Evolutionary conservation across 371 early-diverging fungal species (phyloP), one percentile per base, ranked within the genome.

Genomic region (Mortierella sp.): DNA sequence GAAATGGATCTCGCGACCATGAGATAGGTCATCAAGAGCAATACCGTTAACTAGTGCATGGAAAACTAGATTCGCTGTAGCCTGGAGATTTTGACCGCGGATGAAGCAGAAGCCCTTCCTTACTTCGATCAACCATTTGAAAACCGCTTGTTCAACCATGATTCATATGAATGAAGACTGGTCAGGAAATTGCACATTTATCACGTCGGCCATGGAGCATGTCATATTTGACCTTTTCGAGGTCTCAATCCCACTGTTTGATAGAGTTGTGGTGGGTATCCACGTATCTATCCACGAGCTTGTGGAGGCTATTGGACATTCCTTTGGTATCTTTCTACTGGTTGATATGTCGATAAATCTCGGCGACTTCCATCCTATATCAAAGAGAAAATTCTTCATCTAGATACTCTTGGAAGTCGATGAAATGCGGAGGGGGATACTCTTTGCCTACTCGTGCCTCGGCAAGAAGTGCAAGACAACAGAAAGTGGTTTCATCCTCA

Each of bases 131-230:
- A 37, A 37, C 37, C 37, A 37, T 37, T 37, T 37, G 37, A 37
- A 37, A 37, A 37, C n/a, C n/a, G n/a, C n/a, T n/a, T 77, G 83
- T 77, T 83, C 86, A 86, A 87, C 81, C 82, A 81, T 75, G 83
- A 81, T 83, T 80, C 84, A 76, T 72, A 82, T 80, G 64, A 63
- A 58, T 63, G 37, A 28, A 37, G 37, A 37, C 37, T 37, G 57
- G 30, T 19, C 43, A 0, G n/a, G 57, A 57, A 0, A 57, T 1
- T 1, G 58, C 19, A 19, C 58, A 12, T 43, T 30, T 57, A 11
- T 30, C 19, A 30, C 58, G 30, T 43, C 58, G 43, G 14, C 58
- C 58, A 57, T 57, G 58, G 2, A 28, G 37, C 43, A 57, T 30
- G 30, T 57, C 58, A 43, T 37, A 57, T 30, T 57, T n/a, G 58